Evolutionary conservation across 2,329 filamentous ascomycete species (phyloP).

Genomic region (Colletotrichum orbiculare): DNA sequence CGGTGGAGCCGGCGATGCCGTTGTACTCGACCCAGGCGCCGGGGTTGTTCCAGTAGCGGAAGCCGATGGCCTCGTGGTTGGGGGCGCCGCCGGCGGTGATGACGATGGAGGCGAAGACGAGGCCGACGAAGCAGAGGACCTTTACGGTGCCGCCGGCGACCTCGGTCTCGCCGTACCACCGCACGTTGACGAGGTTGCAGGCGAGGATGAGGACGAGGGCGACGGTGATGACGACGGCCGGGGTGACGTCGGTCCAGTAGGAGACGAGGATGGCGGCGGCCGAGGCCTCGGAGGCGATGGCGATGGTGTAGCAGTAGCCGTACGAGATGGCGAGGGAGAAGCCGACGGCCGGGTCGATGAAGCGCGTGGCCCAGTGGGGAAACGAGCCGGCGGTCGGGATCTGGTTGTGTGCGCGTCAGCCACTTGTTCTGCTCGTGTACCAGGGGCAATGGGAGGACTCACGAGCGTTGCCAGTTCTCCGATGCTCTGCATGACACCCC

Average conservation of each 20-base stretch:
- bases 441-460: not conserved
- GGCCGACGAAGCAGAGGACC: slow-evolving; percentile 62
- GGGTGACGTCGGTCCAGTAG: slow-evolving; percentile 57
- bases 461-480: slow-evolving; percentile 53
- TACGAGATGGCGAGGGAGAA: slow-evolving; percentile 61
- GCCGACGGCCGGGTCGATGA: slow-evolving; percentile 53
- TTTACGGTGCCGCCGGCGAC: slow-evolving; percentile 56
- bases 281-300: slow-evolving; percentile 56
- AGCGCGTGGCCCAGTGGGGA: slow-evolving; percentile 44
- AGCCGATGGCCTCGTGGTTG: slow-evolving; percentile 53
- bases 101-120: slow-evolving; percentile 57
- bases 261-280: slow-evolving; percentile 53
- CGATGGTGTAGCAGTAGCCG: slow-evolving; percentile 57
- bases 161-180: slow-evolving; percentile 57
- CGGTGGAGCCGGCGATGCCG: slow-evolving; percentile 59
- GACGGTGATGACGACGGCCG: slow-evolving; percentile 56
- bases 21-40: slow-evolving; percentile 61
- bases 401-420: not conserved
- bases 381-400: slow-evolving; percentile 39
- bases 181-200: slow-evolving; percentile 55
- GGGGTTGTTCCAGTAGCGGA: slow-evolving; percentile 56
- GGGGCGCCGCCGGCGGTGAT: slow-evolving; percentile 62
- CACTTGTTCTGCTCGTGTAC: too few relatives aligned
- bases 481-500: slow-evolving; percentile 57
- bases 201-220: slow-evolving; percentile 52